Evolutionary conservation across 192 early-diverging fungal species (phyloP).

Genomic region (Linnemannia exigua): DNA sequence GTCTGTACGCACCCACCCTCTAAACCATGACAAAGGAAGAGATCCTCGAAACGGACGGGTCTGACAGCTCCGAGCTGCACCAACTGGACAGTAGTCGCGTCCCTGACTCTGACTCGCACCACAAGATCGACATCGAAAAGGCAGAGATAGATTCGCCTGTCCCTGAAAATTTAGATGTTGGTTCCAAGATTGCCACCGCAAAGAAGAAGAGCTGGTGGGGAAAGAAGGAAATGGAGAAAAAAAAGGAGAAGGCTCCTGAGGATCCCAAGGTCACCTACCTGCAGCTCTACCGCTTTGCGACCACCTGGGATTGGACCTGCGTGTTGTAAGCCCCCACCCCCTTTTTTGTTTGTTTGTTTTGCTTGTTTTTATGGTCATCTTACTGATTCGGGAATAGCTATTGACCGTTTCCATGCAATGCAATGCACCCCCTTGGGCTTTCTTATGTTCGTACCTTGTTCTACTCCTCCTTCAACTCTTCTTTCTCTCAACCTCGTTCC

Average conservation of each 20-base stretch:
- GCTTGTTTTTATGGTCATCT: slow-evolving; percentile 33
- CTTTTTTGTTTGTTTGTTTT: slow-evolving; percentile 38
- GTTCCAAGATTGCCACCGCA: background rate
- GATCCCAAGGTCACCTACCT: slow-evolving; percentile 66
- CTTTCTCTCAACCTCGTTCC: background rate
- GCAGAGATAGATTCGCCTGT: background rate
- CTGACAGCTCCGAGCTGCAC: background rate
- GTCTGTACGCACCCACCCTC: background rate
- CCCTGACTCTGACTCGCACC: background rate
- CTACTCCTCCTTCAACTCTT: background rate
- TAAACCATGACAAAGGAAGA: background rate
- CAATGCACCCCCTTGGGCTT: background rate
- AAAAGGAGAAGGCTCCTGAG: slow-evolving; percentile 51
- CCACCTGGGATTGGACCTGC: slow-evolving; percentile 66
- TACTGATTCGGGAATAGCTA: no score
- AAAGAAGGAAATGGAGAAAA: slow-evolving; percentile 10
- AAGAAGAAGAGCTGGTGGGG: background rate
- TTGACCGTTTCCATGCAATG: background rate
- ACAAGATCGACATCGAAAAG: background rate
- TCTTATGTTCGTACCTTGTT: background rate
- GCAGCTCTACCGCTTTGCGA: slow-evolving; percentile 80
- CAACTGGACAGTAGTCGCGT: background rate
- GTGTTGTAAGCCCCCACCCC: slow-evolving; percentile 49
- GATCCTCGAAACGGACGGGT: background rate
- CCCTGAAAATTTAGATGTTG: background rate